Percentiles rank a stretch among this genome's conserved stretches.
phyloP scores from a whole-genome alignment of 2,329 filamentous ascomycete species.

The Macrophomina phaseolina region DNA sequence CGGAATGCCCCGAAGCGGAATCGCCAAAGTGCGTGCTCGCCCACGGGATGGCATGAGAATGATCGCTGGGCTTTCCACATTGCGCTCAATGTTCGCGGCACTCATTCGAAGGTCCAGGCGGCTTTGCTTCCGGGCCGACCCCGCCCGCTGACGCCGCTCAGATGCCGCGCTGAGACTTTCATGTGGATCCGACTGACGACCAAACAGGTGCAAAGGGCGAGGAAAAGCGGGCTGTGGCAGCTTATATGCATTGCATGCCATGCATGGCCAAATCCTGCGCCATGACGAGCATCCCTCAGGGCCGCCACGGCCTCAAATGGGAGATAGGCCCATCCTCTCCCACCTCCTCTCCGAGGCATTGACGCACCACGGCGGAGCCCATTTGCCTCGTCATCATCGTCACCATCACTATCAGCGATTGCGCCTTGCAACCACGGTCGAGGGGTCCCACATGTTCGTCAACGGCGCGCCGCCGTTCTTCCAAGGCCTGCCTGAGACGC shows the following conservation, averaged over 20 bases:
- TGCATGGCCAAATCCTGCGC: conserved; percentile 21
- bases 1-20: conserved; percentile 38
- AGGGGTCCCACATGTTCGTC: conserved; percentile 5
- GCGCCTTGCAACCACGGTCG: conserved; percentile 19
- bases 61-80: conserved; percentile 33
- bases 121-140: conserved; percentile 6
- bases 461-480: conserved; percentile 9
- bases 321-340: not conserved
- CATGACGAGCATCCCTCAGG: conserved; percentile 17
- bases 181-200: conserved; percentile 16
- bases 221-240: conserved; percentile 27
- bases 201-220: conserved; percentile 19
- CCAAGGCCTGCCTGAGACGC: not conserved
- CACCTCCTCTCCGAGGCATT: not conserved
- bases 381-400: conserved; percentile 16
- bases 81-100: not conserved
- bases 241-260: conserved; percentile 27
- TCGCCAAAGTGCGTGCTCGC: not conserved
- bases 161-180: conserved; percentile 7
- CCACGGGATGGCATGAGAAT: conserved; percentile 44
- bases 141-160: conserved; percentile 12
- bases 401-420: not conserved
- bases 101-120: conserved; percentile 15
- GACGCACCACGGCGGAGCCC: not conserved
- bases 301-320: conserved; percentile 3